Base-by-base conservation (phyloP, 768 basidiomycete species). In the Tubosaeta sp. region DNA sequence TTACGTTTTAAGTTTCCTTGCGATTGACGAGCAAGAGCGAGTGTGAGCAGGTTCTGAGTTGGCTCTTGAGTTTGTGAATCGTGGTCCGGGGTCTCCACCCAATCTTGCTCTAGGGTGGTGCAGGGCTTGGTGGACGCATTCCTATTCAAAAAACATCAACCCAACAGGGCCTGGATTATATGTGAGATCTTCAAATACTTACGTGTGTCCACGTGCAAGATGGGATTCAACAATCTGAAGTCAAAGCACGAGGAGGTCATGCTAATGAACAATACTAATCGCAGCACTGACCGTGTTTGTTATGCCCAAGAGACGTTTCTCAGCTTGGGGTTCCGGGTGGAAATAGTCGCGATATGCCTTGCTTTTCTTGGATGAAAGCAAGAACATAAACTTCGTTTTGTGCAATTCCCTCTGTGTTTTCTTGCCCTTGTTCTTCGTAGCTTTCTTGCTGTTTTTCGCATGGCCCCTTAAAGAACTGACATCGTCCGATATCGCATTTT, bases 301-400 rank as follows among this genome's bases (percentile, higher is more conserved):
- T 27, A 90, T 59, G n/a, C 81, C 84, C 35, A 90, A 65, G 47
- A 88, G 64, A 24, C 73, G 74, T 58, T 71, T 79, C 69, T 89
- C 87, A 32, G 80, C 75, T 22, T 77, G 72, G 8, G 71, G 72
- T 50, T 79, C 74, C 31, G 84, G 81, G 51, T 80, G 73, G 69
- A 91, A 91, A 60, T 90, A 88, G 59, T 89, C 79, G 31, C 68
- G 59, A 63, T 88, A 90, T 48, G 68, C 73, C 39, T 69, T 53
- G 10, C 73, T 73, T 38, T 67, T 65, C 43, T 75, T 71, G 32
- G 76, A 74, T 10, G 73, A 64, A 34, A 63, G 68, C 49, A 85
- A 76, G 65, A 89, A 87, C 12, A 74, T 64, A 54, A 82, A 89
- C 62, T 71, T 74, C 19, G 76, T 61, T 59, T 80, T 83, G 51